Base-by-base conservation (phyloP, 2,329 filamentous ascomycete species). In the Epicoccum nigrum region DNA sequence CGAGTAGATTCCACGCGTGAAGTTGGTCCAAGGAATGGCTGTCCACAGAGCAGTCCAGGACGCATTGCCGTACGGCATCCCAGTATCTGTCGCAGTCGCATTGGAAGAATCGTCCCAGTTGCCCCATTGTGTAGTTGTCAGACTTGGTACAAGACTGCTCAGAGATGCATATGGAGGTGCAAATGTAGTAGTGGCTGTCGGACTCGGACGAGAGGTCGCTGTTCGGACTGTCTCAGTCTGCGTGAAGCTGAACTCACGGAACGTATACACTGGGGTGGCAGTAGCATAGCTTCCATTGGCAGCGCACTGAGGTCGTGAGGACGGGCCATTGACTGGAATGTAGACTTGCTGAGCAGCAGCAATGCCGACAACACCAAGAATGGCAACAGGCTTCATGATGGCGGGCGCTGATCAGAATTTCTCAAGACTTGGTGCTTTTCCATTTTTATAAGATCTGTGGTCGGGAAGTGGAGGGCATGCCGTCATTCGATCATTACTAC, bases 101-200 rank as follows among this genome's bases (percentile, higher is more conserved):
- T 70, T 76, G 4, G 62, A 62, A 21, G 65, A 63, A 6, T 73
- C 71, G 34, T 75, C 51, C 74, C 74, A 77, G 35, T 72, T 75
- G 9, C 74, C 74, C 74, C 74, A 77, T 49, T 71, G 74, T 2
- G 73, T 76, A 4, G 72, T 75, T 2, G 65, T 69, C 38, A 74
- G 46, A 37, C 66, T 58, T 0, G 71, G 70, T 3, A 76, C 61
- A 7, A 76, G 60, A 25, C 62, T 58, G 27, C 70, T 71, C 34
- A 76, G 55, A 1, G 61, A 68, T 12, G 59, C 63, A 39, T 73
- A 74, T 1, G 70, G 65, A n/a, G 68, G 58, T 13, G 74, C 74
- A 47, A 71, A 76, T 0, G 66, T 67, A 3, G 68, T 69, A 1
- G 64, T 70, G 0, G 69, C 64, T 4, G 64, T 66, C 6, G 73